Evolutionary conservation across 2,329 filamentous ascomycete species (phyloP), one percentile per base, ranked within the genome.

Genomic region (Epicoccum nigrum): DNA sequence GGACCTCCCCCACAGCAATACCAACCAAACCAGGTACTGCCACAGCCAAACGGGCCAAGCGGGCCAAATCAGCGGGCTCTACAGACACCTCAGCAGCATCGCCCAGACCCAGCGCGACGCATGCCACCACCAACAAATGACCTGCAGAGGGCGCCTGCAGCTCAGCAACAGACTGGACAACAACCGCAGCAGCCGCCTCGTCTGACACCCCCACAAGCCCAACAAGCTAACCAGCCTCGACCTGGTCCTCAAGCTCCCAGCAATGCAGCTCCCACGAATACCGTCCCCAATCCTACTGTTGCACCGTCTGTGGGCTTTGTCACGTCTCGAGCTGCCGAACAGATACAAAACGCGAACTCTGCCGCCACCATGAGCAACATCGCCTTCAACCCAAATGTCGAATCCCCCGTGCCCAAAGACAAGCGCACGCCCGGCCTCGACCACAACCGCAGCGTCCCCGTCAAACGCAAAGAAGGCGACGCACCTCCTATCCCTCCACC

Each of bases 381-480:
- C 0, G 73, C 74, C 1, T 81, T 81, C 68, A 78, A 81, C 37
- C 78, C 78, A 4, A 74, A 80, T 45, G 75, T 68, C 11, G 78
- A 80, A 41, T 78, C 75, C 55, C 92, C 92, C 0, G 94, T 71
- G 13, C 92, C 0, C 92, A 96, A 67, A 85, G 90, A 55, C 2
- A 52, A 71, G 45, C 92, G 93, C 69, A 97, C 93, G 0, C 88
- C 89, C 0, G 92, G 92, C 2, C 83, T 97, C 31, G 91, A 97
- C 65, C 90, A 95, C 67, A 85, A 77, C 17, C 87, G 84, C 43
- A 92, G 89, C 4, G 86, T 87, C 44, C 90, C 92, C 0, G 76
- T 96, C 2, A 82, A 81, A 4, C 83, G 81, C 55, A 80, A 78
- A 32, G 62, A 66, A 21, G 59, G 72, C 30, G 56, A 56, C 8